These are phyloP conservation scores for Arachis stenosperma DNA, from an alignment of 306 rosid genomes.

Conservation along the genomic window DNA sequence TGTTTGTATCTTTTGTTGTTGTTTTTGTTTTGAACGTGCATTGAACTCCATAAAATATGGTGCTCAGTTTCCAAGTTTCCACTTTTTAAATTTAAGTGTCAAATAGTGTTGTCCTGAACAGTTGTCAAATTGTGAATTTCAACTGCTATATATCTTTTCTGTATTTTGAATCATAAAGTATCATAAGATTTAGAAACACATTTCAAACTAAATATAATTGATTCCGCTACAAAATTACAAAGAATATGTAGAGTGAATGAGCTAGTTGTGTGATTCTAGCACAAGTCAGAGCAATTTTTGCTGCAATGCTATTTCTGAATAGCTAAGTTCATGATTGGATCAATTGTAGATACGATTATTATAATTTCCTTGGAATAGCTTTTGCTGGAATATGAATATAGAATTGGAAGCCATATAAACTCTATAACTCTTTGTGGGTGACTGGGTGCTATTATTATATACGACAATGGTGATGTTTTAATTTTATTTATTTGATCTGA, in stretches of 20 bases:
- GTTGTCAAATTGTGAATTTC: neutral
- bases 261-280: neutral
- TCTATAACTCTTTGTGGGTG: slow-evolving; percentile 2
- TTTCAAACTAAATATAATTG: neutral
- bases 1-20: slow-evolving; percentile 2
- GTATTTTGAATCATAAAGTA: neutral
- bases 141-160: no score
- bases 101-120: neutral
- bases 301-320: neutral
- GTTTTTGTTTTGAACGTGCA: neutral
- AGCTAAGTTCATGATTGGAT: neutral
- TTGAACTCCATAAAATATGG: neutral
- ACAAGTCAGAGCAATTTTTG: neutral
- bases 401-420: slow-evolving; percentile 8
- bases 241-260: neutral
- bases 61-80: slow-evolving; percentile 1
- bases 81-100: neutral
- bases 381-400: neutral
- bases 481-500: neutral
- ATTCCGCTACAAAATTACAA: neutral
- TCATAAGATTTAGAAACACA: neutral
- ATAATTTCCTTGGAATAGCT: neutral
- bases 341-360: neutral
- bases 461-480: slow-evolving; percentile 5
- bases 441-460: neutral